Evolutionary conservation across 2,329 filamentous ascomycete species (phyloP), one percentile per base, ranked within the genome.

Genomic region (Didymella glomerata): DNA sequence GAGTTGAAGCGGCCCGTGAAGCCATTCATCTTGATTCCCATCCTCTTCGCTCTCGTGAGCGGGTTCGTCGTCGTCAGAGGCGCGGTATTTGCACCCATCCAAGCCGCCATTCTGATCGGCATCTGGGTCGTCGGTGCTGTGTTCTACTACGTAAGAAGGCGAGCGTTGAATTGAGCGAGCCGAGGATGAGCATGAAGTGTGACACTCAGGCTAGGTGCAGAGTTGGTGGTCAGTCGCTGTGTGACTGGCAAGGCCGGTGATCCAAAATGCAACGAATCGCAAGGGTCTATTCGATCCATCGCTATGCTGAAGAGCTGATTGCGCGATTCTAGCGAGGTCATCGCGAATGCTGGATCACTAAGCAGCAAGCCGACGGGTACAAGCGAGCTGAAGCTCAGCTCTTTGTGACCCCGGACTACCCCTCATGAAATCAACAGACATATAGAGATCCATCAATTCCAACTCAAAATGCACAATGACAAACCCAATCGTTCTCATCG

Each of bases 11-110:
- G 86, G 1, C 86, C 86, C 0, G 88, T 88, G 61, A 86, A 85
- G 72, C 83, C 86, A 0, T 76, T 80, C n/a, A 71, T 88, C 0
- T 28, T 82, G 2, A 78, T 87, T 9, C 86, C 86, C 0, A 50
- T 82, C 0, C 56, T 84, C 0, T 89, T 89, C 60, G 80, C 83
- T 0, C 27, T 86, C 0, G 86, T 88, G 4, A 88, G 86, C 63
- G 73, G 72, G 1, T 77, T 77, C 45, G 74, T 77, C 3, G 68
- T 76, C 2, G 52, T 76, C 3, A 63, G 75, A 34, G 75, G 75
- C 18, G 75, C 75, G 1, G 67, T 76, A 1, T 76, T 76, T 56
- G 74, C 74, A 2, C 73, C 72, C 0, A 52, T 75, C 4, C 74
- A 75, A 36, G 74, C 75, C 11, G 63, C 45, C 0, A 64, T 76